These are phyloP conservation scores for Zoysia matrella DNA, from an alignment of 202 grass and related monocot species.

Conservation along the genomic window DNA sequence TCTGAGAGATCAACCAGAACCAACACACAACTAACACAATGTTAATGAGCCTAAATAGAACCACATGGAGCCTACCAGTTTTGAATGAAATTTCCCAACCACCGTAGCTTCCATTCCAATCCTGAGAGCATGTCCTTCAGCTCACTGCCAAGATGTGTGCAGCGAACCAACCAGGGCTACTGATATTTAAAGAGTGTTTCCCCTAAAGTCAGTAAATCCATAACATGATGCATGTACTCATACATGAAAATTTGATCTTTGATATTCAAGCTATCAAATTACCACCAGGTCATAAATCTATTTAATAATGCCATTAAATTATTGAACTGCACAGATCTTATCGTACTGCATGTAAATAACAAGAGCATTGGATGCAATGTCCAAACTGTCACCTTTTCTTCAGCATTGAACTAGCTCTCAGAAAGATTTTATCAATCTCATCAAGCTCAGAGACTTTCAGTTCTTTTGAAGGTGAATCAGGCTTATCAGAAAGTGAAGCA, in stretches of 20 bases:
- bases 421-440: slow-evolving; percentile 90
- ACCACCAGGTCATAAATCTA: slow-evolving; percentile 6
- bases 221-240: not conserved
- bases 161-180: not conserved
- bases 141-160: not conserved
- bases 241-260: not conserved
- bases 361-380: not conserved
- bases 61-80: not conserved
- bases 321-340: not conserved
- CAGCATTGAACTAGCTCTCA: slow-evolving; percentile 36
- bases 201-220: too few relatives aligned
- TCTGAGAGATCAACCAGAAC: not conserved
- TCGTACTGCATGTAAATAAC: not conserved
- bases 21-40: not conserved
- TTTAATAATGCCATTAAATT: slow-evolving; percentile 5
- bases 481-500: slow-evolving; percentile 65
- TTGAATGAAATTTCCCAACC: not conserved
- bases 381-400: slow-evolving; percentile 65
- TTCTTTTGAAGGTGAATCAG: slow-evolving; percentile 70
- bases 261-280: not conserved
- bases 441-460: slow-evolving; percentile 80
- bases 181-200: slow-evolving; percentile 2
- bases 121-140: not conserved
- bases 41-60: too few relatives aligned
- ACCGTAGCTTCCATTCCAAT: not conserved